A percentile compares a stretch with the other conserved stretches of the same genome.
These are phyloP conservation scores for Narthecium ossifragum DNA, from an alignment of 106 monocot genomes.

Conservation along the genomic window DNA sequence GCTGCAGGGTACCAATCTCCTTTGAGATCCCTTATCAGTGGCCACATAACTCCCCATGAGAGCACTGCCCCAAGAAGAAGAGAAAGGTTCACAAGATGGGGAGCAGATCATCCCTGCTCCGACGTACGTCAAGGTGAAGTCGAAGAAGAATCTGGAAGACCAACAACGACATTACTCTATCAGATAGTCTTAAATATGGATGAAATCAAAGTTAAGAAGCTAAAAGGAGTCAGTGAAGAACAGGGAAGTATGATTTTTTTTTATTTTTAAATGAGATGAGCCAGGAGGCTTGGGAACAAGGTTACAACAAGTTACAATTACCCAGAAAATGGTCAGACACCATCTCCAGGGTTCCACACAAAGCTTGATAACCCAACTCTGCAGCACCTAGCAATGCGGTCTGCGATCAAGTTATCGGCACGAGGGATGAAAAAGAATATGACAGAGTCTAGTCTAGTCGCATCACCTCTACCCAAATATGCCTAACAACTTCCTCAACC, in stretches of 20 bases:
- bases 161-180: neutral
- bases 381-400: too few relatives aligned
- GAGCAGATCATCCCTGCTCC: conserved; percentile 80
- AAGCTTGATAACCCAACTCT: too few relatives aligned
- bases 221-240: neutral
- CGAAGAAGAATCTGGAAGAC: conserved; percentile 63
- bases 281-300: too few relatives aligned
- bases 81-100: conserved; percentile 58
- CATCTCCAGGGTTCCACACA: too few relatives aligned
- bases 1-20: conserved; percentile 44
- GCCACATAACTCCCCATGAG: conserved; percentile 76
- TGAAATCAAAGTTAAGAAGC: neutral
- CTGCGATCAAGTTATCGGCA: too few relatives aligned
- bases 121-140: conserved; percentile 67
- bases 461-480: too few relatives aligned
- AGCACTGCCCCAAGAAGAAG: conserved; percentile 56
- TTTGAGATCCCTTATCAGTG: conserved; percentile 30
- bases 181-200: neutral
- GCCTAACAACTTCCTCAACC: too few relatives aligned
- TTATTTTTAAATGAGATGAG: too few relatives aligned
- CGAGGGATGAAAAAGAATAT: too few relatives aligned
- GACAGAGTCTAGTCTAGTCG: too few relatives aligned
- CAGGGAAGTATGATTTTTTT: neutral
- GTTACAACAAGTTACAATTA: too few relatives aligned
- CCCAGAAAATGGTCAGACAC: too few relatives aligned